Evolutionary conservation across 73 alveolate genomes (phyloP), one percentile per base, ranked within the genome.

Genomic region (Stentor roeselii): DNA sequence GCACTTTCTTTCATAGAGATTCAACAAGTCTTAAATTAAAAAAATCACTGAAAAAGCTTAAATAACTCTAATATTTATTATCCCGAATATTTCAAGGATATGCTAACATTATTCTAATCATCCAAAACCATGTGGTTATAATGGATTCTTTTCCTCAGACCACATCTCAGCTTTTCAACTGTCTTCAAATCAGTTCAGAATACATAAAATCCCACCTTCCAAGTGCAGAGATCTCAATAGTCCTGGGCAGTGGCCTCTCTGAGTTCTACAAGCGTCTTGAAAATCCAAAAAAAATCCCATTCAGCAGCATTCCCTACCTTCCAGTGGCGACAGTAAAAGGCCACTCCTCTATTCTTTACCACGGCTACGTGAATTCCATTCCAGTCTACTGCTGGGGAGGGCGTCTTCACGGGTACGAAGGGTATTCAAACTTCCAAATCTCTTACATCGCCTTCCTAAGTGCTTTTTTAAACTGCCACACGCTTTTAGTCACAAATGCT

Each of bases 391-490:
- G 50, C 39, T 86, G 83, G 82, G 50, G 36, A 1, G 88, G 88
- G 21, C 31, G 91, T 36, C 82, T 86, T 6, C 91, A 86, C 60
- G 42, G 82, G 27, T 86, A 86, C 37, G 91, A 86, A 82, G 91
- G 91, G 30, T 82, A 39, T 74, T 34, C 42, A 0, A 42, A 86
- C 40, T 75, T 78, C 38, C 86, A 86, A 60, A 40, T 80, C 4
- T 40, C 91, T 14, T 86, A 40, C 59, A 86, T 86, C 40, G 36
- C 87, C 3, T 60, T 78, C 60, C 3, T 86, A 4, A 75, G 88
- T 21, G 91, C 91, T 3, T 78, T 78, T 40, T 30, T 86, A 38
- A 84, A 85, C 39, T 50, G 84, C 78, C 76, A 86, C 34, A 59
- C 42, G 32, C 34, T 86, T 4, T n/a, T 86, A 6, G n/a, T 82